phyloP scores from a whole-genome alignment of 768 basidiomycete genomes.

The Boletus huronensis region DNA sequence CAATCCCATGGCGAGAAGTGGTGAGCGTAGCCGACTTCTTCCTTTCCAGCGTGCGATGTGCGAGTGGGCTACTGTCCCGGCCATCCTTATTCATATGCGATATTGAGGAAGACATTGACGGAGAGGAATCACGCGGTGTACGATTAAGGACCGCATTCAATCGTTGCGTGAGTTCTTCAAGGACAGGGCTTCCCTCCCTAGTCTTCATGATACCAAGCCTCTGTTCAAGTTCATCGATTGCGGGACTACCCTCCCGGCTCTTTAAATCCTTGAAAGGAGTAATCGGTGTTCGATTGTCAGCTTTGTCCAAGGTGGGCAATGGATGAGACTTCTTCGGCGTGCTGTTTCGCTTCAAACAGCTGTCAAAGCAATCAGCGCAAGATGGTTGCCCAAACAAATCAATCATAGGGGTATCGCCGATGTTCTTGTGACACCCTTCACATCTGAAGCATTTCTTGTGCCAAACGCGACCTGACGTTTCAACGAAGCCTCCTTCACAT shows the following conservation, averaged over 20 bases:
- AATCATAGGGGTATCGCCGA: slow-evolving; percentile 74
- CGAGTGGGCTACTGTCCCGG: slow-evolving; percentile 28
- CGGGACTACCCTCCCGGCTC: slow-evolving; percentile 54
- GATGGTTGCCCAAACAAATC: slow-evolving; percentile 80
- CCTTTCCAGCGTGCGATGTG: slow-evolving; percentile 22
- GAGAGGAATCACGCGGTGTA: slow-evolving; percentile 30
- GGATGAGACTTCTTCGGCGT: slow-evolving; percentile 41
- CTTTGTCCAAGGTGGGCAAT: slow-evolving; percentile 25
- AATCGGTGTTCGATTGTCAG: slow-evolving; percentile 41
- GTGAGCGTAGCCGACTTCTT: slow-evolving; percentile 14
- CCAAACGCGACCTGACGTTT: slow-evolving; percentile 69
- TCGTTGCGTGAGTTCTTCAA: slow-evolving; percentile 48
- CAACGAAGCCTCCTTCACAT: slow-evolving; percentile 74
- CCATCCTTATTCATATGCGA: slow-evolving; percentile 15
- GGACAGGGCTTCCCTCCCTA: slow-evolving; percentile 52
- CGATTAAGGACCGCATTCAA: slow-evolving; percentile 40
- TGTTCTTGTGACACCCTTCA: slow-evolving; percentile 65
- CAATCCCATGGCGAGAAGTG: slow-evolving; percentile 4
- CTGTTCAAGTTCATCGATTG: slow-evolving; percentile 62
- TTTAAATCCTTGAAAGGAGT: slow-evolving; percentile 41
- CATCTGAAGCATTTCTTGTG: slow-evolving; percentile 82
- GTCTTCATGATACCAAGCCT: slow-evolving; percentile 54
- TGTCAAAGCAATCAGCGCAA: slow-evolving; percentile 79
- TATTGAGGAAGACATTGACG: slow-evolving; percentile 25
- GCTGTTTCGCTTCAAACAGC: slow-evolving; percentile 55